A percentile compares a stretch with the other conserved stretches of the same genome.
phyloP scores from a whole-genome alignment of 148 eudicot genomes.

The Chenopodium formosanum region DNA sequence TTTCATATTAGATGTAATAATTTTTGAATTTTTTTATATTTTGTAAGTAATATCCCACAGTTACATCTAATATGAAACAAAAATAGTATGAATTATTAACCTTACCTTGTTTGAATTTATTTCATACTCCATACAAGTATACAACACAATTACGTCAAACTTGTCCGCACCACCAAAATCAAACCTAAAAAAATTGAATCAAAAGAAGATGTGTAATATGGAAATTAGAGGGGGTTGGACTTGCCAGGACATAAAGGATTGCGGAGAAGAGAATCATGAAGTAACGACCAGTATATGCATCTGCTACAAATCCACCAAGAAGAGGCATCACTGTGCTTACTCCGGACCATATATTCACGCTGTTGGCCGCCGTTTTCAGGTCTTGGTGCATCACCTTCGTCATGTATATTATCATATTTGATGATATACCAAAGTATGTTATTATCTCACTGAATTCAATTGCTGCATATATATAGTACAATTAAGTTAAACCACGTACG shows the following conservation, averaged over 20 bases:
- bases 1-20: too few species aligned
- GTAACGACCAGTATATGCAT: constrained; percentile 74
- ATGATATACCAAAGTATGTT: constrained; percentile 71
- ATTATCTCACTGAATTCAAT: constrained; percentile 84
- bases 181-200: too few species aligned
- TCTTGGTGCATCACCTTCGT: constrained; percentile 74
- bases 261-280: constrained; percentile 53
- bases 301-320: constrained; percentile 76
- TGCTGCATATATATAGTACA: constrained; percentile 36
- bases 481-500: too few species aligned
- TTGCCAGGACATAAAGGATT: constrained; percentile 58
- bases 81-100: too few species aligned
- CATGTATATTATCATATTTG: constrained; percentile 71
- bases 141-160: too few species aligned
- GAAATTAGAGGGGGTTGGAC: not conserved
- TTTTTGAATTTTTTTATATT: too few species aligned
- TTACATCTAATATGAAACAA: too few species aligned
- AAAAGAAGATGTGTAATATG: too few species aligned
- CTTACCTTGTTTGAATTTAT: too few species aligned
- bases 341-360: constrained; percentile 64
- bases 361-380: constrained; percentile 65
- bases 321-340: constrained; percentile 71
- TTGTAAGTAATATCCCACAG: too few species aligned
- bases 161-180: too few species aligned
- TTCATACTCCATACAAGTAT: too few species aligned